Conservation (phyloP, 805 yeast genomes). For the Candida sanyiensis region DNA sequence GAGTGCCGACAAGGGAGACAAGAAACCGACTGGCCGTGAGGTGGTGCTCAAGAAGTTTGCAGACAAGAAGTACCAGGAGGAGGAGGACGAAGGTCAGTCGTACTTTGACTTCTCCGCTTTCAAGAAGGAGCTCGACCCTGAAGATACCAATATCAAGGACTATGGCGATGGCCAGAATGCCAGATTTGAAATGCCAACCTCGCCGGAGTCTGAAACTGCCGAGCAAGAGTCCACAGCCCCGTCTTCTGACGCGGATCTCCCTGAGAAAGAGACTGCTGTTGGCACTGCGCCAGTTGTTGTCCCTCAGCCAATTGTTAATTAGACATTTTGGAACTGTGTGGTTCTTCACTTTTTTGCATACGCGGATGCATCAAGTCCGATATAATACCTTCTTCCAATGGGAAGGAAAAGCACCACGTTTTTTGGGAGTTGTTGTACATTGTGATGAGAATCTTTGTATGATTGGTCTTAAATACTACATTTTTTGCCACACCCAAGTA, state of each 20-base stretch:
- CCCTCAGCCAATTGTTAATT: not conserved
- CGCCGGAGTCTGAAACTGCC: slow-evolving; percentile 3
- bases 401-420: too few relatives aligned
- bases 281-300: not conserved
- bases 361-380: too few relatives aligned
- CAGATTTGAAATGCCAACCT: slow-evolving; percentile 29
- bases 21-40: slow-evolving; percentile 61
- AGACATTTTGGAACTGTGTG: not conserved
- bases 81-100: slow-evolving; percentile 8
- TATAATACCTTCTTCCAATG: not conserved
- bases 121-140: slow-evolving; percentile 22
- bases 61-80: slow-evolving; percentile 23
- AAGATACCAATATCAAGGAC: slow-evolving; percentile 11
- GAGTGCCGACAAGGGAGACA: slow-evolving; percentile 34
- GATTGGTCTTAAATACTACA: not conserved
- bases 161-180: slow-evolving; percentile 13
- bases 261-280: not conserved
- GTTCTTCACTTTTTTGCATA: not conserved
- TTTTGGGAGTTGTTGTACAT: slow-evolving; percentile 13
- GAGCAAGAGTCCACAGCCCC: not conserved
- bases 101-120: slow-evolving; percentile 41
- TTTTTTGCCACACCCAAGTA: not conserved
- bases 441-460: slow-evolving; percentile 24
- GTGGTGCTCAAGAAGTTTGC: slow-evolving; percentile 53
- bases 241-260: slow-evolving; percentile 1